These are phyloP conservation scores for Calonectria hongkongensis DNA, from an alignment of 2,329 filamentous ascomycete genomes.

Conservation along the genomic window DNA sequence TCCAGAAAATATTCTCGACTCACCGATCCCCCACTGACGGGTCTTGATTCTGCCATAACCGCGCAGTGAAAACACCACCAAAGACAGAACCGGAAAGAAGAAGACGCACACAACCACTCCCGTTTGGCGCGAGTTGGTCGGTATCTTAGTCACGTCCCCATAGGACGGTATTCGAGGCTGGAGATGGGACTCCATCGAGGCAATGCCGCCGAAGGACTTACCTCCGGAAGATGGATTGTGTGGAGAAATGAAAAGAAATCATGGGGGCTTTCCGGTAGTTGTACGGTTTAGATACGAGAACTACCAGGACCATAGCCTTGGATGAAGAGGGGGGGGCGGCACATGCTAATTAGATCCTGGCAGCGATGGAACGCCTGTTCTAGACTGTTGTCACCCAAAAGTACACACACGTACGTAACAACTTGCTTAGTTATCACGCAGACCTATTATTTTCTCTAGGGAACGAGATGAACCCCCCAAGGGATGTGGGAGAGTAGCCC, in stretches of 20 bases:
- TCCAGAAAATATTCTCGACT: slow-evolving; percentile 8
- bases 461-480: slow-evolving; percentile 24
- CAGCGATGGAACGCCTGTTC: neutral
- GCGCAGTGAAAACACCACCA: slow-evolving; percentile 31
- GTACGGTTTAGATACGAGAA: slow-evolving; percentile 6
- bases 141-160: slow-evolving; percentile 31
- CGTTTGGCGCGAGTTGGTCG: slow-evolving; percentile 33
- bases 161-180: slow-evolving; percentile 32
- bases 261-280: slow-evolving; percentile 20
- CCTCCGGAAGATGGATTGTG: neutral
- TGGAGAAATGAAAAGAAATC: neutral
- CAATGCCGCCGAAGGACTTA: neutral
- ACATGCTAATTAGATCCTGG: neutral
- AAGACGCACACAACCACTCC: slow-evolving; percentile 34
- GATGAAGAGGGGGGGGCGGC: neutral
- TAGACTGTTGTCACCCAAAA: slow-evolving; percentile 1
- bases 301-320: neutral
- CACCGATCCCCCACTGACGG: slow-evolving; percentile 41
- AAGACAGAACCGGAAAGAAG: slow-evolving; percentile 38
- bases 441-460: neutral
- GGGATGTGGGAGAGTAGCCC: slow-evolving; percentile 6
- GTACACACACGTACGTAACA: slow-evolving; percentile 1
- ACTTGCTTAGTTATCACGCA: neutral
- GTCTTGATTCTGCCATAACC: slow-evolving; percentile 38
- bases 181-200: slow-evolving; percentile 37